Evolutionary conservation across 495 filamentous ascomycete genomes (phyloP).

Genomic region (Penicillium argentinense): DNA sequence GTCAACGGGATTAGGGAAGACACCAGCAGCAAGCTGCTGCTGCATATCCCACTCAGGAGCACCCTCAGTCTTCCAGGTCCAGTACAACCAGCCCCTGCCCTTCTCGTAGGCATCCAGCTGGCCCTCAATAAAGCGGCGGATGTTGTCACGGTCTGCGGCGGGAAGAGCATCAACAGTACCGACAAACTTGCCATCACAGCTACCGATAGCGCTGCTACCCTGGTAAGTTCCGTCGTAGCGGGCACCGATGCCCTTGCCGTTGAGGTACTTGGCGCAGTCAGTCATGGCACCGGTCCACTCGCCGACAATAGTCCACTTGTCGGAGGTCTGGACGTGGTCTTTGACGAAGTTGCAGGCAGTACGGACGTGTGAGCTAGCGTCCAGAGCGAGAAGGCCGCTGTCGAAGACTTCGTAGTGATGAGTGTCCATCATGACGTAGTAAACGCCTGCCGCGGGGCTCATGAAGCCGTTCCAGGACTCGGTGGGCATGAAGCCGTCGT

Average conservation of each 20-base stretch:
- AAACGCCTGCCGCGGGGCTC: conserved; percentile 47
- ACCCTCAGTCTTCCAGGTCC: conserved; percentile 84
- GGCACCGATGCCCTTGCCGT: conserved; percentile 65
- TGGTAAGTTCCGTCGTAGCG: conserved; percentile 67
- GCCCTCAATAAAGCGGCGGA: conserved; percentile 64
- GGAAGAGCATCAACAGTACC: conserved; percentile 56
- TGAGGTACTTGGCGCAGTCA: conserved; percentile 72
- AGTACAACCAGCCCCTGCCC: conserved; percentile 73
- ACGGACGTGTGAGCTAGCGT: conserved; percentile 48
- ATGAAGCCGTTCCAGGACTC: conserved; percentile 73
- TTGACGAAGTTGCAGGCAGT: conserved; percentile 50
- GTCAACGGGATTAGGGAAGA: conserved; percentile 64
- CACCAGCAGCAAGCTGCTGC: conserved; percentile 54
- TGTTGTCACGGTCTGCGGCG: conserved; percentile 53
- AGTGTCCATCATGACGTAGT: conserved; percentile 66
- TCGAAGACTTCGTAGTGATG: conserved; percentile 73
- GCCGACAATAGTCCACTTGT: conserved; percentile 72
- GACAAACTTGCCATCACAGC: conserved; percentile 57
- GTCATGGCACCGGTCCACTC: conserved; percentile 72
- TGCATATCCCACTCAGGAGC: conserved; percentile 88
- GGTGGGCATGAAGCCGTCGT: conserved; percentile 66
- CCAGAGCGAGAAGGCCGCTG: conserved; percentile 50
- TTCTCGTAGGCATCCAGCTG: conserved; percentile 74
- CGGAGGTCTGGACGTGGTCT: conserved; percentile 49
- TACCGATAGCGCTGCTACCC: conserved; percentile 49